phyloP scores from a whole-genome alignment of 1,139 yeast genomes.

The Hyphopichia khmerensis region DNA sequence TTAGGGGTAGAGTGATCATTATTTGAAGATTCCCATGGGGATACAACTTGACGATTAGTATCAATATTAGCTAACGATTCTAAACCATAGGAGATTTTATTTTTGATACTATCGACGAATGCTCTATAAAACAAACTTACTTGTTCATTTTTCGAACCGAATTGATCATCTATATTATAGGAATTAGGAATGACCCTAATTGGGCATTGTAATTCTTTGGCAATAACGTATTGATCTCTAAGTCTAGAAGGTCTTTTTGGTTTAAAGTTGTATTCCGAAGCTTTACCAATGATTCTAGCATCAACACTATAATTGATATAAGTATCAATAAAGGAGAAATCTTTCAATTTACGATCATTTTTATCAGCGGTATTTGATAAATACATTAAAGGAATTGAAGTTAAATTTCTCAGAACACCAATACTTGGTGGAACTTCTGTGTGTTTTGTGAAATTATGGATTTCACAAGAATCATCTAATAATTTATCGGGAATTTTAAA shows the following conservation, averaged over 20 bases:
- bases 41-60: neutral
- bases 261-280: conserved; percentile 31
- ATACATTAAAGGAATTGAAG: conserved; percentile 20
- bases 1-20: neutral
- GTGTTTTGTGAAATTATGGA: conserved; percentile 35
- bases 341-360: conserved; percentile 20
- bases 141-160: conserved; percentile 19
- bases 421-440: conserved; percentile 39
- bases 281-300: conserved; percentile 44
- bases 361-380: conserved; percentile 16
- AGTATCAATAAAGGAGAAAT: conserved; percentile 40
- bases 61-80: conserved; percentile 10
- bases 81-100: conserved; percentile 31
- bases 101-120: conserved; percentile 31
- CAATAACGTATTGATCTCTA: conserved; percentile 38
- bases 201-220: conserved; percentile 33
- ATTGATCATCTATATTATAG: conserved; percentile 14
- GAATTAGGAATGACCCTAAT: conserved; percentile 37
- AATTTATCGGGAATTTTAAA: conserved; percentile 43
- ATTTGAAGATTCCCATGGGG: conserved; percentile 1
- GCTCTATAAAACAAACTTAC: conserved; percentile 34
- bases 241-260: conserved; percentile 5
- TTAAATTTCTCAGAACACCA: conserved; percentile 27
- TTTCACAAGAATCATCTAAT: conserved; percentile 41
- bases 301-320: conserved; percentile 38